These are phyloP conservation scores for Rhododendron henanense DNA, from an alignment of 148 eudicot genomes.

Conservation along the genomic window DNA sequence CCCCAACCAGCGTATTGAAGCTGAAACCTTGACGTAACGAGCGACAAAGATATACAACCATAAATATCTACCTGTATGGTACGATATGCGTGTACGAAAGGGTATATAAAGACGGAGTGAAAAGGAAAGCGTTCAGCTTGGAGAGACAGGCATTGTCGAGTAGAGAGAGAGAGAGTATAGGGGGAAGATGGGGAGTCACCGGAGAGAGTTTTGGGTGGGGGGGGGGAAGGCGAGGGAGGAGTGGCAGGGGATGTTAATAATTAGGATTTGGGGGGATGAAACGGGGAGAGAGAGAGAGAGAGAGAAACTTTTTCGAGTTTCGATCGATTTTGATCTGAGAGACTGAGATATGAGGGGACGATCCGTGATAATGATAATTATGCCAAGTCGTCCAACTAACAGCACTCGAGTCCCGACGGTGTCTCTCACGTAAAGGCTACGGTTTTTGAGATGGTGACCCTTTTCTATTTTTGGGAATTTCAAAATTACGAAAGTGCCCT, in stretches of 20 bases:
- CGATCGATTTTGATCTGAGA: neutral
- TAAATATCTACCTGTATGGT: neutral
- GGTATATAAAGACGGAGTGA: neutral
- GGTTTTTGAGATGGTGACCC: neutral
- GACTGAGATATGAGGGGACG: neutral
- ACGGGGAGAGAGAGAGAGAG: neutral
- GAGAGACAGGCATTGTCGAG: neutral
- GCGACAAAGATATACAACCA: neutral
- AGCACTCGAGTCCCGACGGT: neutral
- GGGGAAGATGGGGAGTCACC: conserved; percentile 4
- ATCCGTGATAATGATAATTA: neutral
- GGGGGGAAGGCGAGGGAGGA: neutral
- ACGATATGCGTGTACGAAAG: neutral
- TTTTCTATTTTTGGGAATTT: neutral
- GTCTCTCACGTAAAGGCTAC: conserved; percentile 14
- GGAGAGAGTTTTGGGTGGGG: neutral
- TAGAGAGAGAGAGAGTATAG: neutral
- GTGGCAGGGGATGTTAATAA: conserved; percentile 4
- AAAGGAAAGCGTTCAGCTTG: conserved; percentile 4
- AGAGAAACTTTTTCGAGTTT: neutral
- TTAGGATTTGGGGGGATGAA: neutral
- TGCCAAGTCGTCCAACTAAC: neutral
- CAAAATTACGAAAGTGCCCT: conserved; percentile 3
- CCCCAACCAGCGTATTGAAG: neutral
- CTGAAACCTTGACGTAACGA: neutral